phyloP scores from a whole-genome alignment of 352 stramenopile genomes.

The Phytophthora tubulina region DNA sequence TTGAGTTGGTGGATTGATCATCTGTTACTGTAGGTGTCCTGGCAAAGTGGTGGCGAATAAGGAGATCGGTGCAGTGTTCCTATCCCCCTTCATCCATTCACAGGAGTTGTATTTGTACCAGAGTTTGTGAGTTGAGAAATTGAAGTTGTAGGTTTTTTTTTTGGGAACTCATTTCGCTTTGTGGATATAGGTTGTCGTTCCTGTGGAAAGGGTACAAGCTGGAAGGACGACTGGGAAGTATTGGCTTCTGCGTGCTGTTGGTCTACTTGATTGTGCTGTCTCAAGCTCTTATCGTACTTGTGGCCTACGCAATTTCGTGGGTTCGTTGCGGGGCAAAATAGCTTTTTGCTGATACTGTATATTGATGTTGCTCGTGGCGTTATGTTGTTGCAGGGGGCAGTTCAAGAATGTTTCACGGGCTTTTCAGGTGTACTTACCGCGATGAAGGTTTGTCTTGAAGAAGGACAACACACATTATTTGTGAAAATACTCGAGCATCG shows the following conservation, averaged over 20 bases:
- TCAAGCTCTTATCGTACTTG: constrained; percentile 65
- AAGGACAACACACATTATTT: neutral
- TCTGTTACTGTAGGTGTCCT: constrained; percentile 67
- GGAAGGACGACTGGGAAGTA: constrained; percentile 61
- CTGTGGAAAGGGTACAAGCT: constrained; percentile 89
- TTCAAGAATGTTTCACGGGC: constrained; percentile 74
- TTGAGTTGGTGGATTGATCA: constrained; percentile 9
- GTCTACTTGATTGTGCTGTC: constrained; percentile 67
- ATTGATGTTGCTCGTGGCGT: neutral
- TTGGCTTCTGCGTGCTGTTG: constrained; percentile 61
- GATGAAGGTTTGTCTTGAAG: constrained; percentile 62
- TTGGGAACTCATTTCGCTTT: neutral
- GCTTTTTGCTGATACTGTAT: neutral
- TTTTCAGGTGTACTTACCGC: constrained; percentile 85
- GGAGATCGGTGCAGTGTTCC: constrained; percentile 60
- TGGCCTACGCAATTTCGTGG: constrained; percentile 44
- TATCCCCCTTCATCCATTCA: constrained; percentile 83
- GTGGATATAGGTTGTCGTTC: constrained; percentile 73
- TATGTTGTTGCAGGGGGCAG: constrained; percentile 36
- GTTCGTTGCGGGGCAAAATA: constrained; percentile 11
- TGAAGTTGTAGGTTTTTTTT: neutral
- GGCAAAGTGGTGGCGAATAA: constrained; percentile 53
- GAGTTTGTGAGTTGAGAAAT: constrained; percentile 77
- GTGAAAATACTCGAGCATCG: too few relatives aligned
- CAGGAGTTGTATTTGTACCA: constrained; percentile 92